These are phyloP conservation scores for Oryza officinalis DNA, from an alignment of 176 grass and related monocot genomes.

Conservation along the genomic window DNA sequence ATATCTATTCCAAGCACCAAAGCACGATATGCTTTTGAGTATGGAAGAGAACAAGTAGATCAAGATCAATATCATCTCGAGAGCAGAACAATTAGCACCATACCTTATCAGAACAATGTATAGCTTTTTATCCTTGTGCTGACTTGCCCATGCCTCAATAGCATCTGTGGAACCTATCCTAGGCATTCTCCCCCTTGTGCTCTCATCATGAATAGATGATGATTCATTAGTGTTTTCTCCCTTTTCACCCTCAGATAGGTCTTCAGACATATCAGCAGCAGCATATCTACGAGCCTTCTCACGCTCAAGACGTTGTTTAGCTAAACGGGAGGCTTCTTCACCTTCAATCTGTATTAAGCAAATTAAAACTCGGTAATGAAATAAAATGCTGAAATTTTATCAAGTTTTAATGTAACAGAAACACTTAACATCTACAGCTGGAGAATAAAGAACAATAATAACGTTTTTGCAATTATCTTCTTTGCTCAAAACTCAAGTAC, in stretches of 20 bases:
- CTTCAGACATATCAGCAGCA: conserved; percentile 60
- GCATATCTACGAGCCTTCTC: conserved; percentile 61
- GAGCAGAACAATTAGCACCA: neutral
- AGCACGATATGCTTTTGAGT: neutral
- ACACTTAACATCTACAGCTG: conserved; percentile 6
- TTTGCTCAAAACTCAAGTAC: neutral
- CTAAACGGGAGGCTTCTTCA: conserved; percentile 51
- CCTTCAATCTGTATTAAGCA: conserved; percentile 58
- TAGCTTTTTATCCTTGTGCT: conserved; percentile 75
- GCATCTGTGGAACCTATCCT: conserved; percentile 59
- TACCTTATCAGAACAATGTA: conserved; percentile 91
- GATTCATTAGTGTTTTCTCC: conserved; percentile 47
- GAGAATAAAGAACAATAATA: neutral
- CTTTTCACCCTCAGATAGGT: conserved; percentile 71
- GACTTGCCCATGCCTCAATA: conserved; percentile 64
- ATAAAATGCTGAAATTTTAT: neutral
- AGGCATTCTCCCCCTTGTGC: conserved; percentile 45
- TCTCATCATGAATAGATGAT: conserved; percentile 53
- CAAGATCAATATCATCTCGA: neutral
- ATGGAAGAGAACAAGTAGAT: neutral
- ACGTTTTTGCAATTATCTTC: neutral
- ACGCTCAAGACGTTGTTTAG: conserved; percentile 48
- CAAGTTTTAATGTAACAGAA: conserved; percentile 17
- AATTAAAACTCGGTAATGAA: conserved; percentile 11
- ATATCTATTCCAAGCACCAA: conserved; percentile 1